These are phyloP conservation scores for Botrytis tulipae DNA, from an alignment of 2,329 filamentous ascomycete species.

Conservation along the genomic window DNA sequence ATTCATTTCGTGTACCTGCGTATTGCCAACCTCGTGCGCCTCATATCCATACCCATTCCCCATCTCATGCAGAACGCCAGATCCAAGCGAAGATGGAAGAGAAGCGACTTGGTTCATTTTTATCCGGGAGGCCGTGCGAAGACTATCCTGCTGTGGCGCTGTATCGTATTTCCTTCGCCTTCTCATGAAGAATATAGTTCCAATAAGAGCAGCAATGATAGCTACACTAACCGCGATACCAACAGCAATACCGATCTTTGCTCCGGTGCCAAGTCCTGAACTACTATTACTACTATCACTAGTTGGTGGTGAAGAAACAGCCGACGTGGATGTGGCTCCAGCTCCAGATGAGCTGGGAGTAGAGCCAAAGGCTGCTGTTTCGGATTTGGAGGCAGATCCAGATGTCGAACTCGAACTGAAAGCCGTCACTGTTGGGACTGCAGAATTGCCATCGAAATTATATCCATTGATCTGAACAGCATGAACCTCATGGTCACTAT, in stretches of 20 bases:
- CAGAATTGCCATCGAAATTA: constrained; percentile 16
- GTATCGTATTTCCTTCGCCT: not conserved
- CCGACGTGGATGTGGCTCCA: not conserved
- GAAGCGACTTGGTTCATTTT: not conserved
- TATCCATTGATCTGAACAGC: constrained; percentile 18
- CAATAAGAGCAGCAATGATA: not conserved
- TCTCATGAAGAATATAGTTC: not conserved
- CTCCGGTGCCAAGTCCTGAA: not conserved
- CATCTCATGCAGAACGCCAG: not conserved
- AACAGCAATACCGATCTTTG: constrained; percentile 4
- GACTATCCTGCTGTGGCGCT: not conserved
- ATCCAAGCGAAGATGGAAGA: not conserved
- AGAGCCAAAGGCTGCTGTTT: not conserved
- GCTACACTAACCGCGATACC: not conserved
- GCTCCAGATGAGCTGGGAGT: not conserved
- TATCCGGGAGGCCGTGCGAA: not conserved
- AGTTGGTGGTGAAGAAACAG: not conserved
- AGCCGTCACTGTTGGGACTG: not conserved
- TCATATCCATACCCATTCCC: not conserved
- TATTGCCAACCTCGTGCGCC: not conserved
- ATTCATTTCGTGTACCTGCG: not conserved
- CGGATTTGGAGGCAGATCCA: not conserved
- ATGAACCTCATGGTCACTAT: not conserved
- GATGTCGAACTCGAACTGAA: not conserved
- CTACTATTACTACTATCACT: not conserved